Base-by-base conservation (phyloP, 768 basidiomycete genomes). In the Boletus sp. region DNA sequence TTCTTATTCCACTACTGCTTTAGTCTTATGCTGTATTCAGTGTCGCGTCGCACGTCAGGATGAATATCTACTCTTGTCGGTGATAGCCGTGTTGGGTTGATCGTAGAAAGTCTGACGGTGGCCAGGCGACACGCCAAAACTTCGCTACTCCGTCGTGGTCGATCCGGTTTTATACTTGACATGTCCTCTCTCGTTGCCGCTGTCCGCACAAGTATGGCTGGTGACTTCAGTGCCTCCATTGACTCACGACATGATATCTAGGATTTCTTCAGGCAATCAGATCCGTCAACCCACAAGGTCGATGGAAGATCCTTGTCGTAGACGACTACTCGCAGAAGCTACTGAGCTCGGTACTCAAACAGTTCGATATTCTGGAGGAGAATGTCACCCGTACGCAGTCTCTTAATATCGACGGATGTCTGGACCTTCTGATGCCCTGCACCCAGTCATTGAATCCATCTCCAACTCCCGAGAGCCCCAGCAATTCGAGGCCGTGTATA, bases 231-330 rank as follows among this genome's bases (percentile, higher is more conserved):
- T 21, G n/a, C 2, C 32, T 29, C n/a, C 7, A 27, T 30, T 25
- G 25, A 53, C 53, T 63, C 19, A 55, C 52, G 3, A 46, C 11
- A 5, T 48, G 5, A 46, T 33, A 14, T 50, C 38, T 64, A 95
- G 93, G 88, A 68, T 93, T 95, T 69, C 79, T 95, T 57, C 89
- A 93, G 46, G 85, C 89, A 17, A 87, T 96, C 64, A 81, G 89
- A 69, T 90, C 90, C 42, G 91, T 93, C 44, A 84, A 88, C 66
- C 91, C 95, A 3, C 84, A 88, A 19, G 84, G 83, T 54, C 77
- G 83, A 80, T 99, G 97, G 97, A 99, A 99, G 82, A 89, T 97
- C 62, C 83, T 98, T 41, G 93, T 99, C 55, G 90, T 98, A 50
- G 97, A 99, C 70, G 92, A 94, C 60, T 83, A 91, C 72, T 87